phyloP scores from a whole-genome alignment of 2,329 filamentous ascomycete species.

The Clathrospora elynae region DNA sequence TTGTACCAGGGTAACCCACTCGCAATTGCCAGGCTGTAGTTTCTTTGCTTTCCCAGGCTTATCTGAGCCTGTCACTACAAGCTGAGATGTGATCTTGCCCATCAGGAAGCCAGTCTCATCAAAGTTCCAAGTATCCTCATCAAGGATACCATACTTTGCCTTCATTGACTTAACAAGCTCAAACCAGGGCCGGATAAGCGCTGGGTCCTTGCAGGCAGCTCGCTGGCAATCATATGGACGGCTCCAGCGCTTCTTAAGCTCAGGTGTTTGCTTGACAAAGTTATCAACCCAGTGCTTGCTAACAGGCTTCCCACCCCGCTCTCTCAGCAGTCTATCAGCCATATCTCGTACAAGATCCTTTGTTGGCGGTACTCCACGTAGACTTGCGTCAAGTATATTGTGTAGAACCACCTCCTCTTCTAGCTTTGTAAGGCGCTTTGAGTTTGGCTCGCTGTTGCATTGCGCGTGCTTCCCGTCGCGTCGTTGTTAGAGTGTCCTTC shows the following conservation, averaged over 20 bases:
- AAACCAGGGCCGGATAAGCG: constrained; percentile 13
- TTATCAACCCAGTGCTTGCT: constrained; percentile 19
- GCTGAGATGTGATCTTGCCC: constrained; percentile 28
- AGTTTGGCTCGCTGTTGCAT: too few relatives aligned
- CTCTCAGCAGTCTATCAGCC: too few relatives aligned
- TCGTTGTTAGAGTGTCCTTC: too few relatives aligned
- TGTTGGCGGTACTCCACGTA: too few relatives aligned
- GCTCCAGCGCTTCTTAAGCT: constrained; percentile 12
- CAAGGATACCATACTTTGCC: constrained; percentile 15
- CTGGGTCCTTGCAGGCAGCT: constrained; percentile 15
- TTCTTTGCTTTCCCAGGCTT: constrained; percentile 22
- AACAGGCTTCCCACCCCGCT: constrained; percentile 8
- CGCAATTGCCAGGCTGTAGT: constrained; percentile 34
- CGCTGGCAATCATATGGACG: too few relatives aligned
- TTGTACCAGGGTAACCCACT: constrained; percentile 33
- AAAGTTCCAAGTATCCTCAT: constrained; percentile 27
- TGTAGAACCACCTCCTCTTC: too few relatives aligned
- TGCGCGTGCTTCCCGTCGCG: too few relatives aligned
- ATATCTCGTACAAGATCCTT: too few relatives aligned
- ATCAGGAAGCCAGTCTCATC: constrained; percentile 43
- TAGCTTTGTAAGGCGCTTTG: too few relatives aligned
- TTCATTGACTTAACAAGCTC: constrained; percentile 1
- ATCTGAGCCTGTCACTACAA: constrained; percentile 35
- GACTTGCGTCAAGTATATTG: too few relatives aligned
- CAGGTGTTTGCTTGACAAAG: constrained; percentile 18